Evolutionary conservation across 129 eudicot species (phyloP), one percentile per base, ranked within the genome.

Genomic region (Escallonia herrerae): DNA sequence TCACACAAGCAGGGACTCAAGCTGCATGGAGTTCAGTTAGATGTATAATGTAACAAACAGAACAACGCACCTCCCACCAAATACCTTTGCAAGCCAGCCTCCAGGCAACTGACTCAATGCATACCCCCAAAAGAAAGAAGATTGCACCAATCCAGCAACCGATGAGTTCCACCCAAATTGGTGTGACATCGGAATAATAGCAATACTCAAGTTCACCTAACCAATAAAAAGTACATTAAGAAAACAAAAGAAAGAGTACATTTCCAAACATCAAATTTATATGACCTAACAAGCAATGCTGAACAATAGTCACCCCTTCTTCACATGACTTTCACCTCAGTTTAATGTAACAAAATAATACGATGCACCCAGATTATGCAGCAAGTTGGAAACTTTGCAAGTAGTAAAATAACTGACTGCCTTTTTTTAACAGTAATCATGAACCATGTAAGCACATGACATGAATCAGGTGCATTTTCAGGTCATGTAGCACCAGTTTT

Each of bases 81-180:
- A 83, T 64, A 86, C 75, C 72, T 93, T 89, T 4, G 99, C 76
- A 73, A 93, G 87, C 99, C 99, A 93, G 42, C 99, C 99, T 65
- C 99, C 99, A 8, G 99, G 96, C 74, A 93, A 80, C 74, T 93
- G 99, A 68, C 99, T 93, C 75, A 93, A 65, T 3, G 99, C 96
- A 75, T 93, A 93, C 42, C 99, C 99, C 99, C 99, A 93, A 76
- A 93, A 93, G 87, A 93, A 89, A 13, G 96, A 93, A 6, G 99
- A 93, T 50, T 93, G 99, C 48, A 93, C 99, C 75, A 93, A 58
- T 78, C 96, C 96, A 60, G 99, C 99, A 43, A 89, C 83, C 2
- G 99, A 85, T 62, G 99, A 85, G 63, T 80, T 93, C 96, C 99
- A 93, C 63, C 95, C 95, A 60, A 83, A 93, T 56, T 89, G 84